Base-by-base conservation (phyloP, 2,329 filamentous ascomycete species). In the Corynespora cassiicola region DNA sequence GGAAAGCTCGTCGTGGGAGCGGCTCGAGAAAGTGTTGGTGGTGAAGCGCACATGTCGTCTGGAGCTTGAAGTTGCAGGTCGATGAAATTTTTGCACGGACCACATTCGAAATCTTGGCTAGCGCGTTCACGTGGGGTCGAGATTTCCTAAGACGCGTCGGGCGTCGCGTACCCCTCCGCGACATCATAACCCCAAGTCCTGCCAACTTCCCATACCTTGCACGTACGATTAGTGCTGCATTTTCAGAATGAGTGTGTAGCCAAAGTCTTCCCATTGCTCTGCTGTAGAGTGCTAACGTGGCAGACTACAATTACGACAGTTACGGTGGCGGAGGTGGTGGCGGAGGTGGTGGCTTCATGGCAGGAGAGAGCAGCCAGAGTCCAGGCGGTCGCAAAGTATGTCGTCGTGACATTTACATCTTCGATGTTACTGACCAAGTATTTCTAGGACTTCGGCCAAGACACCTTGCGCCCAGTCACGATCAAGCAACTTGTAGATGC, bases 401-500 rank as follows among this genome's bases (percentile, higher is more conserved):
- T 22, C n/a, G 25, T 16, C 22, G 6, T 11, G 4, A 6, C 25
- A 19, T 10, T n/a, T n/a, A n/a, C n/a, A n/a, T n/a, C n/a, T n/a
- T n/a, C n/a, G n/a, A n/a, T 15, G 4, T 2, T n/a, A 15, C 12
- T 36, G 14, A 10, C 15, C 27, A 27, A 9, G 31, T 22, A 7
- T 20, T 20, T 20, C 7, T 24, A 83, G 78, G 73, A 75, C 44
- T 87, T 87, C 66, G 79, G 80, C 54, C 88, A 95, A 70, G 90
- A 96, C 59, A 91, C 90, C 14, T 80, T 99, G 35, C 87, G 94
- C 28, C 91, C 94, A 1, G 88, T 96, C 30, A 99, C 94, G 8
- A 89, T 97, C 72, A 96, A 96, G 71, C 94, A 99, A 72, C 81
- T 96, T 41, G 76, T 91, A 62, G 89, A 95, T 49, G 88, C 90